phyloP scores from a whole-genome alignment of 768 basidiomycete species.

The Clavaria fumosa region DNA sequence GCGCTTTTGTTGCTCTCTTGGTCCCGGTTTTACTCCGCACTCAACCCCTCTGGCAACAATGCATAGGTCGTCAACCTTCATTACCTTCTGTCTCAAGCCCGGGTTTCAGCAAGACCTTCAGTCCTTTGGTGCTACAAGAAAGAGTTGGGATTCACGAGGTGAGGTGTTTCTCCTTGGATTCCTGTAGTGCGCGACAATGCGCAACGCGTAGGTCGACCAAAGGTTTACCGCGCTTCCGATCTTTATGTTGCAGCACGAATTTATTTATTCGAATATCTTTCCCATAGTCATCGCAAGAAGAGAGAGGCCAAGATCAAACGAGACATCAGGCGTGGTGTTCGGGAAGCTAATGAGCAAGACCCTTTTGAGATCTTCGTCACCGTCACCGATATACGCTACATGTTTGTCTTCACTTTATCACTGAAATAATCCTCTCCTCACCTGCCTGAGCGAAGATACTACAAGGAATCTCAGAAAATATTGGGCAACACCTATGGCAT shows the following conservation, averaged over 20 bases:
- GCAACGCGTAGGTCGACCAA: too few species aligned
- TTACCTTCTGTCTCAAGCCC: conserved; percentile 82
- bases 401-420: conserved; percentile 32
- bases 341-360: conserved; percentile 89
- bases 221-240: too few species aligned
- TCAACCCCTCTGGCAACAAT: too few species aligned
- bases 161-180: conserved; percentile 13
- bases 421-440: not conserved
- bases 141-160: conserved; percentile 92
- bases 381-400: conserved; percentile 98
- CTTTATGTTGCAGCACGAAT: too few species aligned
- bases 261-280: conserved; percentile 2
- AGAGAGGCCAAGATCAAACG: conserved; percentile 93
- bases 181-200: not conserved
- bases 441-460: conserved; percentile 48
- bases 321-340: conserved; percentile 85
- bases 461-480: conserved; percentile 94
- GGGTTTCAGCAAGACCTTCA: conserved; percentile 76
- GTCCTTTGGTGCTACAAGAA: conserved; percentile 99
- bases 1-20: conserved; percentile 11
- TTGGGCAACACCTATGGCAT: conserved; percentile 97
- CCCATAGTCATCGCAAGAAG: conserved; percentile 79
- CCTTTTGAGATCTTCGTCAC: conserved; percentile 98
- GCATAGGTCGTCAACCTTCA: conserved; percentile 96
- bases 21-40: conserved; percentile 4